These are phyloP conservation scores for Xylogone sp. DNA, from an alignment of 2,329 filamentous ascomycete genomes.

Conservation along the genomic window DNA sequence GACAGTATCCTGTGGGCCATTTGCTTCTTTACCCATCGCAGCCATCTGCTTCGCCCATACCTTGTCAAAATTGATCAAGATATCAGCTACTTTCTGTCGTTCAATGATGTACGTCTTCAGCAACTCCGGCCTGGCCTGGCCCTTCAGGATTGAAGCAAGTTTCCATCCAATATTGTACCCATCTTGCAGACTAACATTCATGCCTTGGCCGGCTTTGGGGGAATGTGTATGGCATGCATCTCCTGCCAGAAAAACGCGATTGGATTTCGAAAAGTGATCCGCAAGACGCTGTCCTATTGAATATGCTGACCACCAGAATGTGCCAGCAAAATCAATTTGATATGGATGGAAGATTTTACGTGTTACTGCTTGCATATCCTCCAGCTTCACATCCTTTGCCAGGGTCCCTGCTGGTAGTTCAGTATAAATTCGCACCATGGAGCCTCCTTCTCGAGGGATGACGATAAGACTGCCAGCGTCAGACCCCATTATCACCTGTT, in stretches of 20 bases:
- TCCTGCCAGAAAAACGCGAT: conserved; percentile 50
- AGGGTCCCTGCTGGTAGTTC: conserved; percentile 47
- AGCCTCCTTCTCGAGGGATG: conserved; percentile 60
- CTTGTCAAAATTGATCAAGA: conserved; percentile 43
- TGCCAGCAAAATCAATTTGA: conserved; percentile 15
- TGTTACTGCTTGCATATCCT: conserved; percentile 49
- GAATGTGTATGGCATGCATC: conserved; percentile 59
- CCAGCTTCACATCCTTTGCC: conserved; percentile 50
- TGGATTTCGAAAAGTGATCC: conserved; percentile 50
- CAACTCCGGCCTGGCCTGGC: too few species aligned
- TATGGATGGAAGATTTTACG: conserved; percentile 27
- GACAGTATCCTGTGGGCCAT: conserved; percentile 47
- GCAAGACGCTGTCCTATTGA: conserved; percentile 57
- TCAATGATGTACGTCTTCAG: too few species aligned
- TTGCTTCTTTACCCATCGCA: conserved; percentile 40
- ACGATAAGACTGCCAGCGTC: conserved; percentile 52
- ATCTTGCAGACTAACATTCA: conserved; percentile 55
- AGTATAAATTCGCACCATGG: conserved; percentile 54
- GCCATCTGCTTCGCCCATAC: too few species aligned
- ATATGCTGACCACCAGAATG: conserved; percentile 54
- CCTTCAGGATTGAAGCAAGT: too few species aligned
- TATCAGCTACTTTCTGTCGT: too few species aligned
- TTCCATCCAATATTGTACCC: conserved; percentile 62
- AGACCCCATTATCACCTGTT: conserved; percentile 51
- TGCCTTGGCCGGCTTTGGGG: conserved; percentile 60